Base-by-base conservation (phyloP, 129 eudicot genomes). In the Centella asiatica region DNA sequence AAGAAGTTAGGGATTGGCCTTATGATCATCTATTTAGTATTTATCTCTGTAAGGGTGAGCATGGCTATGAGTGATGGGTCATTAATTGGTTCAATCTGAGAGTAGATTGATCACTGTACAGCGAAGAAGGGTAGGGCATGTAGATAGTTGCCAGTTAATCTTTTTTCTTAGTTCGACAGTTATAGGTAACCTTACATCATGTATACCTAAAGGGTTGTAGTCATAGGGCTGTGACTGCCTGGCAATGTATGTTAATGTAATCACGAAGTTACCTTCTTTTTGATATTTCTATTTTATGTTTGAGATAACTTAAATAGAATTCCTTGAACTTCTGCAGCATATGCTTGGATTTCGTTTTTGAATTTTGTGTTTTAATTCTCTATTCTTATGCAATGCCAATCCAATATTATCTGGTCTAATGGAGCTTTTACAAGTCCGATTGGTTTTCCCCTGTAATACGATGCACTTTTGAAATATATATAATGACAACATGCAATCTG, bases 1-100 rank as follows among this genome's bases (percentile, higher is more conserved):
- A 83, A 66, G 75, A 17, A 71, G 40, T 75, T 86, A 23, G 97
- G 95, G 26, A 42, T 77, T 0, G 95, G 95, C 20, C 89, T 90
- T 20, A 73, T 86, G 78, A 37, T 10, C 50, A 86, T 90, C 44
- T 90, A 90, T 45, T 60, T 77, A 19, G 14, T 67, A 20, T 90
- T 90, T 60, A 81, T 90, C 11, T 64, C 72, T 51, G 33, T 81
- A 4, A 62, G 81, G 57, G 57, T 79, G 15, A 72, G 69, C 60
- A 64, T 76, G 66, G 89, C 86, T 15, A 19, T 86, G 45, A 70
- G 71, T 47, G 59, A 60, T 9, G 85, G 77, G 24, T 75, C 89
- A 24, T 26, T 67, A 27, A 31, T 69, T 60, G 70, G 78, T 51
- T 56, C 65, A 36, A 65, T 50, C 32, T 77, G 72, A 76, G 46